Base-by-base conservation (phyloP, 2,329 filamentous ascomycete genomes). In the Torrubiella hemipterigena region DNA sequence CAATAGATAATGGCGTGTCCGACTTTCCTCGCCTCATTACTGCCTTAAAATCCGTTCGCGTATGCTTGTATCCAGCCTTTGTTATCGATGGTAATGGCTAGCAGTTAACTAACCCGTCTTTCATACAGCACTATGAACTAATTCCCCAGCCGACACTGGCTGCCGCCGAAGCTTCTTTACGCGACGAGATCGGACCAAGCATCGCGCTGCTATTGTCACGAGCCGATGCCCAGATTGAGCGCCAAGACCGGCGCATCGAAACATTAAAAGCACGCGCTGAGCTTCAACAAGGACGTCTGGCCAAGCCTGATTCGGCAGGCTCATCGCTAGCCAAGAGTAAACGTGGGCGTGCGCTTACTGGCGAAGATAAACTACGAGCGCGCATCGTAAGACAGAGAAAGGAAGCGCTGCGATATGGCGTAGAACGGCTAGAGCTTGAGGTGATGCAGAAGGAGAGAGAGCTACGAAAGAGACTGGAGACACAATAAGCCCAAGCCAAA, bases 131-230 rank as follows among this genome's bases (percentile, higher is more conserved):
- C 60, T 95, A 93, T 58, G 87, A 95, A 54, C 76, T 94, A 25
- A 82, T 94, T 44, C 83, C 86, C 12, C 84, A 93, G 51, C 74
- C 81, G 10, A 82, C 82, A 31, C 73, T 95, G 27, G 77, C 78
- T 38, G 71, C 79, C 39, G 87, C 87, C 19, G 87, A 95, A 56
- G 68, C 82, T 42, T 78, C 84, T 5, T 73, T 95, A 13, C 79
- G 86, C 45, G 81, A 84, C 47, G 86, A 93, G 51, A 91, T 94
- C 43, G 78, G 80, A n/a, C 87, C 87, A 7, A 86, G 85, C 53
- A 81, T 93, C 40, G 65, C 77, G 18, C 72, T 76, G 35, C 73
- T 95, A 3, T 75, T 95, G 31, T 71, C 77, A 39, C 78, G 86
- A 42, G 84, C 86, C n/a, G 77, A 85, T 42, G 76, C 78, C 39